Base-by-base conservation (phyloP, 306 rosid genomes). In the Styphnolobium japonicum region DNA sequence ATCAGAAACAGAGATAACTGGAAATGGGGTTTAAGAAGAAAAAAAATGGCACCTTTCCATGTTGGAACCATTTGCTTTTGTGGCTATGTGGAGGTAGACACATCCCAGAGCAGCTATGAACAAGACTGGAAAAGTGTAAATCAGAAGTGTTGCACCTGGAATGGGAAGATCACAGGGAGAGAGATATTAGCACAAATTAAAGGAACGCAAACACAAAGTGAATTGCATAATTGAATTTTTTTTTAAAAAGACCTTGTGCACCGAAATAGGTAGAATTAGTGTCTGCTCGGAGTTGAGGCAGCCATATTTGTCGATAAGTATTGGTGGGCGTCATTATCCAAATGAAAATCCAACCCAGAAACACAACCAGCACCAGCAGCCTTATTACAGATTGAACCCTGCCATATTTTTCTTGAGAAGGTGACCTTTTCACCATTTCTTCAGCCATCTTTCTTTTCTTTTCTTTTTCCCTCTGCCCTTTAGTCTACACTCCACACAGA, bases 71-170 rank as follows among this genome's bases (percentile, higher is more conserved):
- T 83, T 31, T 82, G 71, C 10, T 18, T 79, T 73, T 76, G 66
- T 83, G 42, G 83, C 82, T 67, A 89, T 19, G 77, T 92, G 97
- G 45, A 88, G 83, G 42, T 85, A 90, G 31, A 90, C 39, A 75
- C 97, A 88, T 15, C 97, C 94, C 85, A 87, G 52, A 65, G 62
- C 42, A 12, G 97, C 97, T 6, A 90, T 75, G 67, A 94, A 67
- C 48, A 94, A 61, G 18, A 91, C 46, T 42, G 98, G 94, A 19
- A 87, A 88, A 55, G 88, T 80, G 86, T 27, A 87, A 18, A 88
- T 31, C 51, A 94, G 55, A 71, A 90, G 75, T 0, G 4, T 45
- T 56, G 74, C 1, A 18, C 97, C 97, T 94, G 86, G 34, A 58
- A 57, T 21, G 6, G 55, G 27, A 39, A 53, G 8, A 81, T 48